phyloP scores from a whole-genome alignment of 495 filamentous ascomycete genomes.

The Immersiella caudata region DNA sequence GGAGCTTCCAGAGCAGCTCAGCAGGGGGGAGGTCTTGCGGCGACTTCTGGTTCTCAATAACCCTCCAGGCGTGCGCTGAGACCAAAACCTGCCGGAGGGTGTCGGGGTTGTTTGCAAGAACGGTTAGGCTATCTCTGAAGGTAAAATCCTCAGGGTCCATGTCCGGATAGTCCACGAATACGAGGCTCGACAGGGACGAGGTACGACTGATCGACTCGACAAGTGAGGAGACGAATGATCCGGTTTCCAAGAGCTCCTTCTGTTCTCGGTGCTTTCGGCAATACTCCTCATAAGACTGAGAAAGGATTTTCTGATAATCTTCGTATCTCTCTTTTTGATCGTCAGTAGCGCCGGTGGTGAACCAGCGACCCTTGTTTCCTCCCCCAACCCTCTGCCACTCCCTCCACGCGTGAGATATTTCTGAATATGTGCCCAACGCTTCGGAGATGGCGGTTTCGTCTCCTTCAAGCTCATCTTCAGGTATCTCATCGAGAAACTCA shows the following conservation, averaged over 20 bases:
- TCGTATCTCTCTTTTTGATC: not conserved
- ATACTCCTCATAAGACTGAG: not conserved
- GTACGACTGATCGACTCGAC: not conserved
- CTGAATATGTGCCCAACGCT: not conserved
- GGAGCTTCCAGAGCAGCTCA: not conserved
- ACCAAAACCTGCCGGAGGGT: not conserved
- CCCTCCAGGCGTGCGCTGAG: not conserved
- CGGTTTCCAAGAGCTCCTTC: not conserved
- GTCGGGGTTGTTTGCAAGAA: not conserved
- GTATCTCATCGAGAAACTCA: not conserved
- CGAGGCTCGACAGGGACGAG: not conserved
- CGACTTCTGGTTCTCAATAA: not conserved
- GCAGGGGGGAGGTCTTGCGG: not conserved
- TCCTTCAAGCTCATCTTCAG: conserved; percentile 5
- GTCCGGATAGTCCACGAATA: not conserved
- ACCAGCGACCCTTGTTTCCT: not conserved
- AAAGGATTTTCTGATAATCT: not conserved
- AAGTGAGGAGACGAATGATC: not conserved
- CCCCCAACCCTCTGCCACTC: not conserved
- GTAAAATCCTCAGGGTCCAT: not conserved
- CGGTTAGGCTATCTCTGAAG: not conserved
- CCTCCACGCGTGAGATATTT: not conserved
- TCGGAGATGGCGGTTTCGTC: not conserved
- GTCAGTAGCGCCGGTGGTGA: not conserved
- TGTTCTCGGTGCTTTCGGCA: not conserved